Evolutionary conservation across 108 stramenopile species (phyloP).

Genomic region (Cyclotella distinguenda): DNA sequence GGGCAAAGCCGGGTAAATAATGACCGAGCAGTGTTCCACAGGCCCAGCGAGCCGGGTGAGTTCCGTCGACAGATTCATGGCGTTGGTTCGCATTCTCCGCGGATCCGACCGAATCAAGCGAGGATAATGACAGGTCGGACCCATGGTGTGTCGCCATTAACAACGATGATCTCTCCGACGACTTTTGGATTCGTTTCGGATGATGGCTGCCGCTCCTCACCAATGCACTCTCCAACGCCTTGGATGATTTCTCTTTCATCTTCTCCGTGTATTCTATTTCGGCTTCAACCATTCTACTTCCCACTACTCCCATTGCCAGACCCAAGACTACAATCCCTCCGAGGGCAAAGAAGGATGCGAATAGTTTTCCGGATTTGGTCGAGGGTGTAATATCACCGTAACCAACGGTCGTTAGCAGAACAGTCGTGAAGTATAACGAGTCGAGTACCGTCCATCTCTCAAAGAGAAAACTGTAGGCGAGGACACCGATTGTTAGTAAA

Average conservation of each 20-base stretch:
- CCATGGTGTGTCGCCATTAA: no score
- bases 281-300: constrained; percentile 26
- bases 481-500: constrained; percentile 50
- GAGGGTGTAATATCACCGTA: constrained; percentile 59
- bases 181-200: neutral
- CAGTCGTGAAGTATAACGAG: constrained; percentile 58
- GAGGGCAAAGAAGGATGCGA: constrained; percentile 15
- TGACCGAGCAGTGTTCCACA: neutral
- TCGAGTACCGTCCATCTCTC: constrained; percentile 37
- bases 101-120: no score
- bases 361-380: neutral
- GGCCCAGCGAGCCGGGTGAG: neutral
- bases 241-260: constrained; percentile 1
- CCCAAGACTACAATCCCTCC: constrained; percentile 18
- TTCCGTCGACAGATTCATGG: neutral
- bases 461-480: constrained; percentile 54
- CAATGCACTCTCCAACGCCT: constrained; percentile 21
- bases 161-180: neutral
- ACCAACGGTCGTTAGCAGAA: constrained; percentile 72
- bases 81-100: no score
- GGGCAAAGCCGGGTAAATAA: constrained; percentile 3
- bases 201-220: neutral
- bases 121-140: no score
- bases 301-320: constrained; percentile 13
- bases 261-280: constrained; percentile 7